Conservation (phyloP, 208 protist genomes). For the Acanthamoeba royreba region DNA sequence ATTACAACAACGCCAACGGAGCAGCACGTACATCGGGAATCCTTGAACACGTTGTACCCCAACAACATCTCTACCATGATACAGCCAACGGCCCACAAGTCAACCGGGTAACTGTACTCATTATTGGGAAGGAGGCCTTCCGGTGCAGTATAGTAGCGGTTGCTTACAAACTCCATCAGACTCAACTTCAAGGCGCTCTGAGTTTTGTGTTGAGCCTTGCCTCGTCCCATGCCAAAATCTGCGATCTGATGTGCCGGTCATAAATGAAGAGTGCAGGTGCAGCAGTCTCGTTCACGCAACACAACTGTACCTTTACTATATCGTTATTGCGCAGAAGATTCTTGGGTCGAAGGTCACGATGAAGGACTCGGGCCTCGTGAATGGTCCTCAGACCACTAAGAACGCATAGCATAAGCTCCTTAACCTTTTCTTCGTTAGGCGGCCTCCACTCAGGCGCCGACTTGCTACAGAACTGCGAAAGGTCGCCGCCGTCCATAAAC, state of each 20-base stretch:
- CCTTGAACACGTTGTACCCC: conserved; percentile 88
- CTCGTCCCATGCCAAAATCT: conserved; percentile 82
- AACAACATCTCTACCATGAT: conserved; percentile 97
- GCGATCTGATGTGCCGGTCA: conserved; percentile 69
- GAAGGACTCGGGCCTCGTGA: neutral
- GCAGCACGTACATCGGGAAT: conserved; percentile 81
- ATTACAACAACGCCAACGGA: too few species aligned
- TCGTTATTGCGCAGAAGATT: neutral
- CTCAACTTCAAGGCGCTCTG: conserved; percentile 58
- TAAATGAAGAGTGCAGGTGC: too few species aligned
- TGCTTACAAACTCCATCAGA: conserved; percentile 81
- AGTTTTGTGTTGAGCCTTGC: neutral
- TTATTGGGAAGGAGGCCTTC: conserved; percentile 90
- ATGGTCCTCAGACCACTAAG: neutral
- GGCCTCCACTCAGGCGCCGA: neutral
- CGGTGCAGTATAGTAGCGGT: conserved; percentile 94
- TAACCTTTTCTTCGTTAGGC: neutral
- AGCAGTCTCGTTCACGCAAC: too few species aligned
- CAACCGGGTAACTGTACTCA: conserved; percentile 87
- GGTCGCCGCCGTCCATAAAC: conserved; percentile 30
- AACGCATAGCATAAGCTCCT: neutral
- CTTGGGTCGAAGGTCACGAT: neutral
- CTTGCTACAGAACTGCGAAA: neutral
- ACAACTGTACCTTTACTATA: neutral
- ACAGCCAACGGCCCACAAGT: conserved; percentile 98